phyloP scores from a whole-genome alignment of 1,284 basidiomycete species.

The Coniferiporia sulphurascens region DNA sequence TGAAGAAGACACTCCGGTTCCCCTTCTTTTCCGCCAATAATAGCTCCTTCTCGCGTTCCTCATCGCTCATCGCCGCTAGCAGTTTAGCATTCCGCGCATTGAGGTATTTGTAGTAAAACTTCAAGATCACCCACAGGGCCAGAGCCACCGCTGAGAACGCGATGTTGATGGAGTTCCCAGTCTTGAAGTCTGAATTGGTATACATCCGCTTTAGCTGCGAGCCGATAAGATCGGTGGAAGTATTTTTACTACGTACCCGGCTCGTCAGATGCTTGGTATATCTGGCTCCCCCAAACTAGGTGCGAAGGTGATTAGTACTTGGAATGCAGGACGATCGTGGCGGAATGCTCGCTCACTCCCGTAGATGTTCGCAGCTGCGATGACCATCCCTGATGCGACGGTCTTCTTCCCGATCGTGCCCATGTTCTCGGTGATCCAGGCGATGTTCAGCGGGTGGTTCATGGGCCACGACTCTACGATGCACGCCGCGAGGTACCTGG shows the following conservation, averaged over 20 bases:
- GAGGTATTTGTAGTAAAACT: conserved; percentile 27
- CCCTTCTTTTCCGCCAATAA: conserved; percentile 28
- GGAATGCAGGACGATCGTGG: background rate
- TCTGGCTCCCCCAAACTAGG: conserved; percentile 22
- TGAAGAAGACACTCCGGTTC: conserved; percentile 32
- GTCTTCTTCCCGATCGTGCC: conserved; percentile 33
- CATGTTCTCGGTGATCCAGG: conserved; percentile 37
- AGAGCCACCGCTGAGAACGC: conserved; percentile 31
- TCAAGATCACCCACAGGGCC: conserved; percentile 32
- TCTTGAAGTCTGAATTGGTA: conserved; percentile 28
- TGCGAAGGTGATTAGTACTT: background rate
- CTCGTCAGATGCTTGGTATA: conserved; percentile 34
- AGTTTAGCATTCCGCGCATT: conserved; percentile 26
- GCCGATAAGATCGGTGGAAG: background rate
- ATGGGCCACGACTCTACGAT: conserved; percentile 35
- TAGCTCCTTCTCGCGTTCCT: conserved; percentile 27
- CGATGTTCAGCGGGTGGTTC: conserved; percentile 36
- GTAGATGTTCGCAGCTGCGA: conserved; percentile 32
- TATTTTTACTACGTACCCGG: conserved; percentile 25
- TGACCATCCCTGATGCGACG: conserved; percentile 32
- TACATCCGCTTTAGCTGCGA: background rate
- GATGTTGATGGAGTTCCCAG: conserved; percentile 36
- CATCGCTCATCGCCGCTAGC: conserved; percentile 24
- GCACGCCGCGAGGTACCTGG: conserved; percentile 31
- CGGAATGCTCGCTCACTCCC: conserved; percentile 13